Evolutionary conservation across 2,329 filamentous ascomycete species (phyloP).

Genomic region (Colletotrichum cereale): DNA sequence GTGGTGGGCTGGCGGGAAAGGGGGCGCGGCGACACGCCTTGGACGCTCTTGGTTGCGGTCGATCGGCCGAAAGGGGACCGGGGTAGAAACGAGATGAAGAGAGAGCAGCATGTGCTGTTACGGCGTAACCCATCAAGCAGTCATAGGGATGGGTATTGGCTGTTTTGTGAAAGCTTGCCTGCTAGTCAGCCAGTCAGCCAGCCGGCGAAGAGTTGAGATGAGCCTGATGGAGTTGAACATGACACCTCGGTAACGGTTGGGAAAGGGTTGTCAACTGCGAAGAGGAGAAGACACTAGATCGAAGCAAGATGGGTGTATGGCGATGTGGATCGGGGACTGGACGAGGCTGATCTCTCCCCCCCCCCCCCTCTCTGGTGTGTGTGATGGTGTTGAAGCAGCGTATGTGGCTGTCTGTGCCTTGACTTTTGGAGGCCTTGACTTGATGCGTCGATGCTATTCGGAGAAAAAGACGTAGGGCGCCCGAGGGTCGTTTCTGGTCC

Average conservation of each 20-base stretch:
- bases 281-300: background rate
- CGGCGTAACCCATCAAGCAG: background rate
- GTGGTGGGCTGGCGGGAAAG: conserved; percentile 23
- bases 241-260: background rate
- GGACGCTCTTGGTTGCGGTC: conserved; percentile 32
- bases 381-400: background rate
- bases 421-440: conserved; percentile 2
- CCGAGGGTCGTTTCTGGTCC: conserved; percentile 16
- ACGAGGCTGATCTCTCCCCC: background rate
- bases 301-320: background rate
- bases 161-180: background rate
- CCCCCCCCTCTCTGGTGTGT: too few relatives aligned
- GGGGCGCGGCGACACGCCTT: conserved; percentile 28
- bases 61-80: conserved; percentile 37
- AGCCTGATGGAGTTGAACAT: background rate
- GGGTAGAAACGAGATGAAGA: background rate
- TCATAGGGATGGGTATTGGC: background rate
- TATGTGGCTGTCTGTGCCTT: background rate
- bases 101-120: background rate
- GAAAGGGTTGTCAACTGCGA: background rate
- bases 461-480: conserved; percentile 11
- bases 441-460: conserved; percentile 28
- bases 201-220: background rate
- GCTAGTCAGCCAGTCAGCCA: background rate
- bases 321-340: background rate